These are phyloP conservation scores for Bolboschoenoplectus hybrid DNA, from an alignment of 202 grass and related monocot genomes.

Conservation along the genomic window DNA sequence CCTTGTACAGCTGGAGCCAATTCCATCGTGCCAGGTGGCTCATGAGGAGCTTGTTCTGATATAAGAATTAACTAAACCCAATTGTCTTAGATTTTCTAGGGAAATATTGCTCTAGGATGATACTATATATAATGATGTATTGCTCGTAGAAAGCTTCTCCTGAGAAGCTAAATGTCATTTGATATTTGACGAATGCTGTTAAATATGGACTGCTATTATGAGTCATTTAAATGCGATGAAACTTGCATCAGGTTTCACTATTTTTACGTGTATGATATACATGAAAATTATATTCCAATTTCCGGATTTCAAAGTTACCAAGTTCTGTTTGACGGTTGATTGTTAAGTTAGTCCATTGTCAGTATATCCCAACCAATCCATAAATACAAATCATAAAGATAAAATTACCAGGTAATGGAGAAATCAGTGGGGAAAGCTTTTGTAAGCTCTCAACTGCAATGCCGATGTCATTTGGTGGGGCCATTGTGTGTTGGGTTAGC, in stretches of 20 bases:
- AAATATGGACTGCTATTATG: not conserved
- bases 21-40: not conserved
- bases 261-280: not conserved
- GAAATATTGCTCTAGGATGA: conserved; percentile 22
- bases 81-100: conserved; percentile 42
- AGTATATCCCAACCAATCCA: not conserved
- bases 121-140: conserved; percentile 2
- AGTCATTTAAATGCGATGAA: not conserved
- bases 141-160: not conserved
- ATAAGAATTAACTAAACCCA: conserved; percentile 33
- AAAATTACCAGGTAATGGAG: conserved; percentile 24
- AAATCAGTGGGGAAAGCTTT: not conserved
- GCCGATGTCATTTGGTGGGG: not conserved
- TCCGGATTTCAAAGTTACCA: not conserved
- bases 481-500: not conserved
- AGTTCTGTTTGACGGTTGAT: not conserved
- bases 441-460: not conserved
- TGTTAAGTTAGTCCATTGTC: not conserved
- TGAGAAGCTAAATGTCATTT: not conserved
- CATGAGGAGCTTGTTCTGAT: conserved; percentile 26
- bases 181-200: not conserved
- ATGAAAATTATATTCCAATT: conserved; percentile 7
- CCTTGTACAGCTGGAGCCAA: conserved; percentile 24
- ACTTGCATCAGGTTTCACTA: not conserved
- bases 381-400: not conserved